Conservation (phyloP, 2,329 filamentous ascomycete species). For the Fusarium stilboides region DNA sequence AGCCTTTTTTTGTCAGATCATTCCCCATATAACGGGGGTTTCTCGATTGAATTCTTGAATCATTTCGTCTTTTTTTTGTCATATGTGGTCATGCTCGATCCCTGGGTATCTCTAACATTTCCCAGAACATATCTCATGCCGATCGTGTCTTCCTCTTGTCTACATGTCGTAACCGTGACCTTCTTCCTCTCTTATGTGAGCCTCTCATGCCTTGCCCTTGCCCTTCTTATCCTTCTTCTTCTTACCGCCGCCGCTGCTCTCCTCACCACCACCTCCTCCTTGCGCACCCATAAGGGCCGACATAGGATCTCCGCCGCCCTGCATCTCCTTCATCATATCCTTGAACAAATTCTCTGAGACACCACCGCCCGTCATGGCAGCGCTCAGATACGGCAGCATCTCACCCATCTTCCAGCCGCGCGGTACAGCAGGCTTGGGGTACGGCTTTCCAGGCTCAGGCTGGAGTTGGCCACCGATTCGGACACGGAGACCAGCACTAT, state of each 20-base stretch:
- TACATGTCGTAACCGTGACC: constrained; percentile 4
- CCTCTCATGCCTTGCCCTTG: constrained; percentile 54
- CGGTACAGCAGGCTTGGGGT: constrained; percentile 81
- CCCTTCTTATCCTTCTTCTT: constrained; percentile 68
- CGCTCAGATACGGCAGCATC: constrained; percentile 88
- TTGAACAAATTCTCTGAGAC: constrained; percentile 95
- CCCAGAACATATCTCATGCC: constrained; percentile 27
- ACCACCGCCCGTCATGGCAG: constrained; percentile 91
- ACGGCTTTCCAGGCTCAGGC: constrained; percentile 74
- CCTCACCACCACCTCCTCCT: constrained; percentile 51
- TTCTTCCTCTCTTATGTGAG: constrained; percentile 1
- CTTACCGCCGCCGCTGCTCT: constrained; percentile 50
- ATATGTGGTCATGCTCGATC: constrained; percentile 35
- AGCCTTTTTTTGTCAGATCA: constrained; percentile 26
- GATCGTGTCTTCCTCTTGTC: constrained; percentile 4
- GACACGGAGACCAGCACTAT: constrained; percentile 77
- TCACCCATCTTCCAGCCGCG: constrained; percentile 92
- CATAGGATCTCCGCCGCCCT: constrained; percentile 64
- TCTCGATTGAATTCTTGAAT: constrained; percentile 30
- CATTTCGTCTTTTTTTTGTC: constrained; percentile 38
- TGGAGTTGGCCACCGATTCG: constrained; percentile 79
- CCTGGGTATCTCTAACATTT: constrained; percentile 39
- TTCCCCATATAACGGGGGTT: constrained; percentile 10
- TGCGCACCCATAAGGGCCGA: constrained; percentile 59
- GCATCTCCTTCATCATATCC: constrained; percentile 98